Percentiles rank a stretch among this genome's conserved stretches.
Conservation (phyloP, 352 stramenopile genomes). For the Peronospora belbahrii region DNA sequence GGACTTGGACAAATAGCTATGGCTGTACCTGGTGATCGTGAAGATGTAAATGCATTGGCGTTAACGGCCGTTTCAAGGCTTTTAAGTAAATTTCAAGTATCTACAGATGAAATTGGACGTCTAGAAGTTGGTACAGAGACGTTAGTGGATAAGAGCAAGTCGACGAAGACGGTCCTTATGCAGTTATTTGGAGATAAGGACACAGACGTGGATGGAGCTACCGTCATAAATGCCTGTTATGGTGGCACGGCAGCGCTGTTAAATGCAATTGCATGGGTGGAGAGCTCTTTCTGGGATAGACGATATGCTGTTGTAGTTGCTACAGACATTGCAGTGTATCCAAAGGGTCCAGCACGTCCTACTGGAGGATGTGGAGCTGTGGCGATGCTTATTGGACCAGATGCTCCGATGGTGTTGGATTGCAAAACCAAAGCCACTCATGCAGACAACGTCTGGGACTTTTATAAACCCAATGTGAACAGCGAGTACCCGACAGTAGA, state of each 20-base stretch:
- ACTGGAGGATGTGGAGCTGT: conserved; percentile 91
- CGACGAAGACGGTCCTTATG: conserved; percentile 78
- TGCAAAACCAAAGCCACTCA: conserved; percentile 85
- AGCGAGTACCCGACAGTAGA: conserved; percentile 96
- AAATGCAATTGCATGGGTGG: conserved; percentile 94
- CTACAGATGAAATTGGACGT: conserved; percentile 77
- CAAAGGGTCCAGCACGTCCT: conserved; percentile 80
- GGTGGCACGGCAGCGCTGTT: conserved; percentile 94
- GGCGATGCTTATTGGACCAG: conserved; percentile 92
- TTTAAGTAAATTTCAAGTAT: conserved; percentile 44
- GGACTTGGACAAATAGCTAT: conserved; percentile 53
- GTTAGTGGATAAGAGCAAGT: conserved; percentile 86
- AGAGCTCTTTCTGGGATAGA: conserved; percentile 90
- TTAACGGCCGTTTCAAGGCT: conserved; percentile 50
- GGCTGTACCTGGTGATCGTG: conserved; percentile 60
- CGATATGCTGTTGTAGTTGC: conserved; percentile 94
- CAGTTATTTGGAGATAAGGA: conserved; percentile 54
- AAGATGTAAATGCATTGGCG: conserved; percentile 68
- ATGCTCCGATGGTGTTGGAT: conserved; percentile 92
- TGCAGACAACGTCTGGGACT: conserved; percentile 94
- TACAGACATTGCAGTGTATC: conserved; percentile 96
- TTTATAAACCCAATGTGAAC: conserved; percentile 92
- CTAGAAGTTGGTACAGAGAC: conserved; percentile 98
- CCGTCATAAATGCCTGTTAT: conserved; percentile 97
- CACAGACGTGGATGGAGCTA: conserved; percentile 78